These are phyloP conservation scores for Penicillium sp. DNA, from an alignment of 2,329 filamentous ascomycete genomes.

Conservation along the genomic window DNA sequence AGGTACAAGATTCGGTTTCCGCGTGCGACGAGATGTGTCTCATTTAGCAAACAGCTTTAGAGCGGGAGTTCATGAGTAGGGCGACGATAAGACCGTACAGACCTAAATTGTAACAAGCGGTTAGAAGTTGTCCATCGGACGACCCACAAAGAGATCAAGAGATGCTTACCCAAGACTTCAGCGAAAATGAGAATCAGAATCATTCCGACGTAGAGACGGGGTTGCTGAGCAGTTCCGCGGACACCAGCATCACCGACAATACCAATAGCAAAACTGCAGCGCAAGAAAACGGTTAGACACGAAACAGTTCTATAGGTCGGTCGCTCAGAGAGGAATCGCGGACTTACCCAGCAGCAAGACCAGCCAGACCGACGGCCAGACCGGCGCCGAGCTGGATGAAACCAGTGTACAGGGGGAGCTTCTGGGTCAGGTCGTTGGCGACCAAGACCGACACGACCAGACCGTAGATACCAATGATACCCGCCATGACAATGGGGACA, in stretches of 20 bases:
- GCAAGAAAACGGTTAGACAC: constrained; percentile 22
- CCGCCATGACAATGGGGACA: constrained; percentile 99
- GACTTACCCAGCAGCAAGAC: constrained; percentile 72
- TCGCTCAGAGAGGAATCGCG: neutral
- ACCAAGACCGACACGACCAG: constrained; percentile 87
- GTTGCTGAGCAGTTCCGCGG: constrained; percentile 59
- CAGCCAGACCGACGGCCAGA: constrained; percentile 79
- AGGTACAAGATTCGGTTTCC: constrained; percentile 20
- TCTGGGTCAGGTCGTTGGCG: constrained; percentile 76
- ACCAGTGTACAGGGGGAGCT: constrained; percentile 75
- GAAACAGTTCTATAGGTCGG: neutral
- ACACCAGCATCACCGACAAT: constrained; percentile 71
- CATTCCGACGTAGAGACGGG: constrained; percentile 88
- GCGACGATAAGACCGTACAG: constrained; percentile 99
- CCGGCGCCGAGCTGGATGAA: constrained; percentile 87
- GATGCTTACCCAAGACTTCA: constrained; percentile 84
- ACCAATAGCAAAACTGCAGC: constrained; percentile 74
- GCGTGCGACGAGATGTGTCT: constrained; percentile 20
- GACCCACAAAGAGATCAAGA: constrained; percentile 26
- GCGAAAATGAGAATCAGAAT: constrained; percentile 99
- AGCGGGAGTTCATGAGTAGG: constrained; percentile 99
- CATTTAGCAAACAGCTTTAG: constrained; percentile 66
- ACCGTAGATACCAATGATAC: constrained; percentile 99
- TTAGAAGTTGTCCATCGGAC: constrained; percentile 13
- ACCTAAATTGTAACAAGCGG: constrained; percentile 62